Evolutionary conservation across 1,284 basidiomycete species (phyloP), one percentile per base, ranked within the genome.

Genomic region (Puccinia brachypodii): DNA sequence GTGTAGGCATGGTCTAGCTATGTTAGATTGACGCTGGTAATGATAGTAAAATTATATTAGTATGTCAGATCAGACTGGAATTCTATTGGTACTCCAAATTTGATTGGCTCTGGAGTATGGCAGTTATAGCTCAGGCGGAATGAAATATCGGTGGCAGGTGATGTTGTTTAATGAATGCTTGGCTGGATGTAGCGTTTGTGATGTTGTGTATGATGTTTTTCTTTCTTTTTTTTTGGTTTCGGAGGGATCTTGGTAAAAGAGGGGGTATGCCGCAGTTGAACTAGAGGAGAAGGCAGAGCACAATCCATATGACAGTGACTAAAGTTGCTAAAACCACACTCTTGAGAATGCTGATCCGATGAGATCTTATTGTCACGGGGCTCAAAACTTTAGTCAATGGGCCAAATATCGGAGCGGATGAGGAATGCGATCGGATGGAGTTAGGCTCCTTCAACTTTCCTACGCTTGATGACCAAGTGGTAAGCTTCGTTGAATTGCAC

Each of bases 331-430:
- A 53, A 33, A 53, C 33, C 3, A 53, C 42, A 36, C 69, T 72
- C 28, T 72, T 72, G 44, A 72, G 50, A 8, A 72, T 53, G 7
- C 44, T 72, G 28, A 72, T 3, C 33, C 69, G 69, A 72, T 50
- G 69, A 2, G 69, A 50, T 38, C 33, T 31, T 47, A 72, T 72
- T n/a, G 69, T 40, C 28, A 72, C 47, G 31, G 69, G 69, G 33
- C 42, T 53, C 50, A 72, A 19, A 22, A 72, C 50, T 31, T 36
- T 31, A 3, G 69, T 72, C 44, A 72, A 72, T 19, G 44, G 69
- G 16, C 50, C 69, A 31, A 53, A 53, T 33, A 72, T 72, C 19
- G 69, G 44, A 36, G 69, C 69, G 22, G 69, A 72, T 16, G 69
- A 44, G 22, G 44, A 33, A 7, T 72, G 69, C 1, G 14, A 72